Evolutionary conservation across 1,284 basidiomycete genomes (phyloP).

Genomic region (Meripilus lineatus): DNA sequence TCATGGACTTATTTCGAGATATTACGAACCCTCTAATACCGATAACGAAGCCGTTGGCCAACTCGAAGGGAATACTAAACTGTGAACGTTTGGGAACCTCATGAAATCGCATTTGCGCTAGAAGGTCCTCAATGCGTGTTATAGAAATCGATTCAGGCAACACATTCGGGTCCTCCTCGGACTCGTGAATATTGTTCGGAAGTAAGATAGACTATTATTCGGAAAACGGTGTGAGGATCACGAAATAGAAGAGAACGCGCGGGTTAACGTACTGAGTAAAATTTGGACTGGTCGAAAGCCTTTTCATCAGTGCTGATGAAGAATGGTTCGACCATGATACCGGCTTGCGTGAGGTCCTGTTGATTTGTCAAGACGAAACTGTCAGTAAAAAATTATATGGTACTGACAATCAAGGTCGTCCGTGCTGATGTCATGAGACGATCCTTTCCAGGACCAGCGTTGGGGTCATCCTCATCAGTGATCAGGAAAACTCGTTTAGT

Average conservation of each 20-base stretch:
- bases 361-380: constrained; percentile 6
- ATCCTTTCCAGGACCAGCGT: constrained; percentile 35
- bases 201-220: constrained; percentile 65
- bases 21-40: constrained; percentile 81
- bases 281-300: constrained; percentile 71
- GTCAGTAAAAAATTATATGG: neutral
- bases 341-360: constrained; percentile 80
- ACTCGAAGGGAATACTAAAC: constrained; percentile 79
- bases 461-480: constrained; percentile 83
- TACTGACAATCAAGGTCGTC: constrained; percentile 61
- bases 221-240: constrained; percentile 3
- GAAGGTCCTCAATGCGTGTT: constrained; percentile 71
- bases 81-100: constrained; percentile 87
- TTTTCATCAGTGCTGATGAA: constrained; percentile 77
- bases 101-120: constrained; percentile 77
- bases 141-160: constrained; percentile 68
- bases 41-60: constrained; percentile 81
- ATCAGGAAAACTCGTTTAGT: constrained; percentile 91
- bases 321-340: constrained; percentile 85
- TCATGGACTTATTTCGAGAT: neutral
- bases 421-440: constrained; percentile 61
- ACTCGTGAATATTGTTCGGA: constrained; percentile 42
- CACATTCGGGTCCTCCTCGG: constrained; percentile 44
- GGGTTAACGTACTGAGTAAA: constrained; percentile 70
- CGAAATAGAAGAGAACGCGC: constrained; percentile 6